These are phyloP conservation scores for Eucalyptus curtisii DNA, from an alignment of 345 rosid genomes.

Conservation along the genomic window DNA sequence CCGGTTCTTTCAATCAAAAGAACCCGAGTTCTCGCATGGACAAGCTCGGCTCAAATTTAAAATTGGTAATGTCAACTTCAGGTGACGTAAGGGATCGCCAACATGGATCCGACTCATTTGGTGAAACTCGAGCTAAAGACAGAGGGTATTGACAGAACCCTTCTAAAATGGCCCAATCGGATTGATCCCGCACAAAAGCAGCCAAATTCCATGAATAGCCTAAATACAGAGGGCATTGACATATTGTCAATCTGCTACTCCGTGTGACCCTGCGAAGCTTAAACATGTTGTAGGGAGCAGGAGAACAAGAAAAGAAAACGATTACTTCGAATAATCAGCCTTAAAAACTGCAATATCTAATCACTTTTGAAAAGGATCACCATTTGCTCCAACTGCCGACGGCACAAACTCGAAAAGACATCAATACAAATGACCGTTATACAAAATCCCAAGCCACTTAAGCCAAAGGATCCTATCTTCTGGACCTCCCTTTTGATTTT, in stretches of 20 bases:
- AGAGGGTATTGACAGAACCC: not conserved
- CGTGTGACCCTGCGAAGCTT: not conserved
- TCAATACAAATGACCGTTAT: not conserved
- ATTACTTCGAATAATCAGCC: not conserved
- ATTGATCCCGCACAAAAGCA: not conserved
- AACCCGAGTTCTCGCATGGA: not conserved
- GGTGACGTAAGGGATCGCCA: not conserved
- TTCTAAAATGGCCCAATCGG: not conserved
- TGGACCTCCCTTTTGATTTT: slow-evolving; percentile 39
- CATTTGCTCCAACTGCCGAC: not conserved
- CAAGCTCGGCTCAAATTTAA: not conserved
- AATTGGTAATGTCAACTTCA: not conserved
- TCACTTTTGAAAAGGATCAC: not conserved
- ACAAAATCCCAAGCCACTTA: not conserved
- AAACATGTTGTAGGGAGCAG: not conserved
- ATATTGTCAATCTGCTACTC: not conserved
- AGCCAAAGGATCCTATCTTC: slow-evolving; percentile 20
- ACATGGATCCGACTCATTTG: not conserved
- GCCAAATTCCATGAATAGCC: not conserved
- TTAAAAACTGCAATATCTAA: not conserved
- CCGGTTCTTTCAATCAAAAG: not conserved
- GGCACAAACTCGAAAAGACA: not conserved
- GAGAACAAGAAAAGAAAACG: not conserved
- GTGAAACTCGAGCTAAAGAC: not conserved
- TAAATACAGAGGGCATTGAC: not conserved